Conservation (phyloP, 345 rosid species). For the Boechera retrofracta region DNA sequence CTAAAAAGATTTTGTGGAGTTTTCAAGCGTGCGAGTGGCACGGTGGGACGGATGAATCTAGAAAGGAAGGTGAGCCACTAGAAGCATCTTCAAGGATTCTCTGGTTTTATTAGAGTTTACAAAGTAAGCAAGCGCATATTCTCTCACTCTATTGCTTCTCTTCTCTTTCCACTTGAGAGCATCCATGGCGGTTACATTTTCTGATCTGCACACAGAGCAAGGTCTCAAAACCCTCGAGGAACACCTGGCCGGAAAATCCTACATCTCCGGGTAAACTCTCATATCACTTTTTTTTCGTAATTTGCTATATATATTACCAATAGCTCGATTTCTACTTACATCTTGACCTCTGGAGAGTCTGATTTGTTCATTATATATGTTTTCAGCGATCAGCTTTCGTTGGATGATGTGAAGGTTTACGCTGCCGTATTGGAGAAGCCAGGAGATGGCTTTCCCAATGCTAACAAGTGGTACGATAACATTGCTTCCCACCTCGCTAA, state of each 20-base stretch:
- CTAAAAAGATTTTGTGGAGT: not conserved
- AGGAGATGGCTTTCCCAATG: slow-evolving; percentile 63
- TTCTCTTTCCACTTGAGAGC: not conserved
- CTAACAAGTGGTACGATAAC: slow-evolving; percentile 72
- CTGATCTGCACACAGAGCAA: slow-evolving; percentile 77
- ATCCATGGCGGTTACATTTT: slow-evolving; percentile 67
- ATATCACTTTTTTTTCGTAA: not conserved
- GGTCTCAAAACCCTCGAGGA: slow-evolving; percentile 79
- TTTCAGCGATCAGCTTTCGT: slow-evolving; percentile 54
- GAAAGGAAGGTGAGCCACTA: slow-evolving; percentile 1
- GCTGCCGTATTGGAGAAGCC: slow-evolving; percentile 70
- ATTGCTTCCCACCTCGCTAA: slow-evolving; percentile 65
- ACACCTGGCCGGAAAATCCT: slow-evolving; percentile 69
- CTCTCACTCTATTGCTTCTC: not conserved
- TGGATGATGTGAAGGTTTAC: slow-evolving; percentile 83
- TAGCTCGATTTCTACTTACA: not conserved
- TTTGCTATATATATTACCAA: not conserved
- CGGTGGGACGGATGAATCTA: slow-evolving; percentile 27
- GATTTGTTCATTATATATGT: not conserved
- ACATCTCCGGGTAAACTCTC: slow-evolving; percentile 61
- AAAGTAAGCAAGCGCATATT: not conserved
- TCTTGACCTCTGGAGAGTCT: not conserved
- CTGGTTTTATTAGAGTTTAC: not conserved
- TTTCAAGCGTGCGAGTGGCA: slow-evolving; percentile 30
- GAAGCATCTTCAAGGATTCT: slow-evolving; percentile 2